These are phyloP conservation scores for Adenanthera pavonina DNA, from an alignment of 306 rosid species.

Conservation along the genomic window DNA sequence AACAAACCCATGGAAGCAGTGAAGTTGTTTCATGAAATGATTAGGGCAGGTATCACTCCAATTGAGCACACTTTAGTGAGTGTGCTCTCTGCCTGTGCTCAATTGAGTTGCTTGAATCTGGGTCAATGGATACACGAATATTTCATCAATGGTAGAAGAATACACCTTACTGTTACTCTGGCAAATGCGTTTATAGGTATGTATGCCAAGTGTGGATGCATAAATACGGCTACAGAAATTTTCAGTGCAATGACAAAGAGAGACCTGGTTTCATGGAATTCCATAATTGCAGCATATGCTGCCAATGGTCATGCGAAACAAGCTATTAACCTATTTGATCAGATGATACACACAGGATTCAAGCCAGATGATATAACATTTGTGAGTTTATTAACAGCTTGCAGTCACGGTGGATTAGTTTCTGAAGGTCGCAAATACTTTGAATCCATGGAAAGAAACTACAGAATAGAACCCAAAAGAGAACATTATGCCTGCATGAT, in stretches of 20 bases:
- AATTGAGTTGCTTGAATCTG: conserved; percentile 61
- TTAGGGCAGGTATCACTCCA: conserved; percentile 50
- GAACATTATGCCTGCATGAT: conserved; percentile 79
- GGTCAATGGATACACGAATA: conserved; percentile 63
- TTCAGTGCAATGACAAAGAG: conserved; percentile 54
- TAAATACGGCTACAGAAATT: conserved; percentile 55
- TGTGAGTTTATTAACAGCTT: conserved; percentile 72
- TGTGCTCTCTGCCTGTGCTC: conserved; percentile 80
- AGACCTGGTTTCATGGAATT: conserved; percentile 75
- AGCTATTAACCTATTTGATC: conserved; percentile 61
- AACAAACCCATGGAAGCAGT: conserved; percentile 64
- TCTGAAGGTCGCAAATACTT: conserved; percentile 61
- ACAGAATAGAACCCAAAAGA: conserved; percentile 60
- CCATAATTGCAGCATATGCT: conserved; percentile 74
- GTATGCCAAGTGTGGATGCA: conserved; percentile 86
- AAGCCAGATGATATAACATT: conserved; percentile 71
- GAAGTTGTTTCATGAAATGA: conserved; percentile 65
- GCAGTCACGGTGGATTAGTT: conserved; percentile 75
- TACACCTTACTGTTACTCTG: conserved; percentile 50
- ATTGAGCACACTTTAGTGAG: conserved; percentile 71
- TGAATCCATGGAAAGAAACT: conserved; percentile 54
- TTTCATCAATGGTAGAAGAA: conserved; percentile 42
- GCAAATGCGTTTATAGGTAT: conserved; percentile 70
- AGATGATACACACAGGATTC: conserved; percentile 49
- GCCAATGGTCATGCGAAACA: conserved; percentile 59